phyloP scores from a whole-genome alignment of 129 eudicot genomes.

The carrot (Daucus carota) region DH1_v3.0 NC_030386.2:15388001-15388500 shows the following conservation, averaged over 20 bases:
- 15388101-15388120: conserved; percentile 39
- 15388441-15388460: neutral
- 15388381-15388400: conserved; percentile 96
- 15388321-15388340: conserved; percentile 48
- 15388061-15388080: conserved; percentile 66
- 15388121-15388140: conserved; percentile 29
- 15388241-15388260: neutral
- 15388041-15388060: conserved; percentile 80
- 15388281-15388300: neutral
- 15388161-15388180: conserved; percentile 33
- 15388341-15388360: conserved; percentile 47
- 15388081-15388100: conserved; percentile 64
- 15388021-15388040: conserved; percentile 83
- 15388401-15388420: conserved; percentile 82
- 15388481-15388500: neutral
- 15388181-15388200: conserved; percentile 30
- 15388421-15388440: conserved; percentile 61
- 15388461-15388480: neutral
- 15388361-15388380: conserved; percentile 57
- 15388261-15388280: neutral
- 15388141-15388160: conserved; percentile 35
- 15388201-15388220: conserved; percentile 32
- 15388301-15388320: neutral
- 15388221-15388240: conserved; percentile 58
- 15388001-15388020: conserved; percentile 68